Conservation (phyloP, 2,329 filamentous ascomycete species). For the Bertia moriformis region DNA sequence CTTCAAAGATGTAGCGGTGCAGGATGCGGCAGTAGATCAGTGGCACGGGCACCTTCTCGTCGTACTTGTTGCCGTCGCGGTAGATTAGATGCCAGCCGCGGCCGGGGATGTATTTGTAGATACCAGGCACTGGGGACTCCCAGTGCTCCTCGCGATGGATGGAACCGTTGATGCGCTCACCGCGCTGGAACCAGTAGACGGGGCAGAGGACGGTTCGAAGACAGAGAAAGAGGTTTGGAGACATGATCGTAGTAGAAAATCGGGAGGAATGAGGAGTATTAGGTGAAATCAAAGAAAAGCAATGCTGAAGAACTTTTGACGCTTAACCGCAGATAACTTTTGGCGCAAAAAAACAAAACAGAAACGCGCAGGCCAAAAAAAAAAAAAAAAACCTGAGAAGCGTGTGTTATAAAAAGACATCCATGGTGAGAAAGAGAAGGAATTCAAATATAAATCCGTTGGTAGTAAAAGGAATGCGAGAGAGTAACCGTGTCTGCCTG, state of each 20-base stretch:
- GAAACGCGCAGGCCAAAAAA: neutral
- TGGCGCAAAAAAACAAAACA: neutral
- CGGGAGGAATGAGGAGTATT: neutral
- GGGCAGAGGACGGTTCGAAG: conserved; percentile 30
- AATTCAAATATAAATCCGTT: no score
- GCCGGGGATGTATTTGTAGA: conserved; percentile 30
- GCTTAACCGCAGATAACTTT: no score
- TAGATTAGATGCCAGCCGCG: conserved; percentile 31
- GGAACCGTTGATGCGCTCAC: conserved; percentile 18
- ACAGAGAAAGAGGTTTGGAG: conserved; percentile 32
- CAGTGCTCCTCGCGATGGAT: conserved; percentile 28
- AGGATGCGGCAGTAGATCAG: conserved; percentile 31
- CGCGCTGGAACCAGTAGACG: conserved; percentile 29
- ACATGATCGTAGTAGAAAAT: conserved; percentile 16
- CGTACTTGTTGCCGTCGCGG: conserved; percentile 15
- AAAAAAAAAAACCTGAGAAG: conserved; percentile 2
- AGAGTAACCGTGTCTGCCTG: no score
- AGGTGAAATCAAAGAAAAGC: neutral
- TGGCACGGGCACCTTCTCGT: conserved; percentile 16
- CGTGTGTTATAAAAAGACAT: conserved; percentile 14
- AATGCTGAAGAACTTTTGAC: neutral
- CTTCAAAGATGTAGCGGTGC: conserved; percentile 28
- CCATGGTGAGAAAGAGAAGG: conserved; percentile 12
- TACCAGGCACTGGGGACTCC: conserved; percentile 27
- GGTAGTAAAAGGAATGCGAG: no score